Base-by-base conservation (phyloP, 371 early-diverging fungal genomes). In the Smittium culicis region DNA sequence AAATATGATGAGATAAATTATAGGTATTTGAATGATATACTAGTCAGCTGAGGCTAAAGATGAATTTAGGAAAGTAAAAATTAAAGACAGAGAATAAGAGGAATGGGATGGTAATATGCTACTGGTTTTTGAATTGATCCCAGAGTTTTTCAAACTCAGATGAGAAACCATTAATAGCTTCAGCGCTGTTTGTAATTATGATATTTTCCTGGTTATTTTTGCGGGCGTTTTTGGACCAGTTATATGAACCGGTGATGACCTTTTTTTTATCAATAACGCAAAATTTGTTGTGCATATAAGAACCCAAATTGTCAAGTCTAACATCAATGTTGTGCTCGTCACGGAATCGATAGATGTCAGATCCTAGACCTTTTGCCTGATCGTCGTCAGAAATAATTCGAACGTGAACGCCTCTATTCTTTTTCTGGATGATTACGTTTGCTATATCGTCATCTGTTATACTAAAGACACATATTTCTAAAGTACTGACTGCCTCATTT, bases 221-320 rank as follows among this genome's bases (percentile, higher is more conserved):
- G 66, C 85, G 83, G 29, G 85, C 85, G 58, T 79, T 77, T 65
- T 55, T 68, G 20, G 74, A 70, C 78, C 78, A 77, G 71, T 77
- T 71, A 73, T 65, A 74, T 24, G 65, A 75, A 1, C 72, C 69
- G 16, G 68, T 61, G 69, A 64, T 67, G 30, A 73, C 65, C 1
- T 70, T 75, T 32, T 72, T 77, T 17, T 65, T 64, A 68, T 86
- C 86, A 59, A 85, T 77, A 17, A 86, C 77, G 17, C 81, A 83
- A 76, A 86, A 86, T 71, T 85, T 86, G 66, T 85, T 80, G 66
- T 86, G 86, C 86, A 86, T 86, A 59, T 82, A 79, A 68, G 74
- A 66, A 14, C 2, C 75, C 61, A 70, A 70, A 63, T 66, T 79
- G 67, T 79, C 79, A 14, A 72, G 67, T 45, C 73, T 70, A 66